Conservation (phyloP, 768 basidiomycete species). For the Chiua virens region DNA sequence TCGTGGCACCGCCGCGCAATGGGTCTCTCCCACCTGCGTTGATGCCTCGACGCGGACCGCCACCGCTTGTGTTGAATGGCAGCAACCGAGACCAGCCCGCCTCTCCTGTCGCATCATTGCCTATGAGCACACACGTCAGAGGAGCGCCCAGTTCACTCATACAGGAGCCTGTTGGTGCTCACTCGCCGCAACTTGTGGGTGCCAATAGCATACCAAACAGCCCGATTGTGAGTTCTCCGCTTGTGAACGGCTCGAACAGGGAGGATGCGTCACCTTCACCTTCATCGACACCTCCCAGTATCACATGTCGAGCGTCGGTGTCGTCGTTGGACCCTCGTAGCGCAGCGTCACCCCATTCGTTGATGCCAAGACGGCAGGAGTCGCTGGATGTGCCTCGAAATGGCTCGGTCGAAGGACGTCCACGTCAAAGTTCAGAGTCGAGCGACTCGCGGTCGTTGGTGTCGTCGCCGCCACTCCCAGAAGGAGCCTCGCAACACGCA, state of each 20-base stretch:
- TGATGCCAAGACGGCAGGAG: conserved; percentile 9
- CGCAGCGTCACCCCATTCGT: conserved; percentile 10
- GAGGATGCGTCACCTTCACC: conserved; percentile 21
- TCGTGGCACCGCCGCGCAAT: conserved; percentile 1
- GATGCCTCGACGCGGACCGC: conserved; percentile 15
- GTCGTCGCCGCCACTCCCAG: conserved; percentile 42
- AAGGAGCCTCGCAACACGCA: conserved; percentile 36
- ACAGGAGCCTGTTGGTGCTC: conserved; percentile 15
- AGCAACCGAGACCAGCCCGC: conserved; percentile 4
- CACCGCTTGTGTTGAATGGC: conserved; percentile 18
- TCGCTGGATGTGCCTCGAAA: conserved; percentile 21
- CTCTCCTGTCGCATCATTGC: conserved; percentile 33
- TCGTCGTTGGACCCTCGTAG: conserved; percentile 12
- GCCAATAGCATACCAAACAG: conserved; percentile 6
- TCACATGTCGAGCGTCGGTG: conserved; percentile 11
- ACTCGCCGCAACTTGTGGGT: conserved; percentile 6
- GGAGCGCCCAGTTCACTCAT: conserved; percentile 40
- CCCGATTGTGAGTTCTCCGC: conserved; percentile 11
- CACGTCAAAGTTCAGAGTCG: conserved; percentile 26
- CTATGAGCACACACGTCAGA: conserved; percentile 30
- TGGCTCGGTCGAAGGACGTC: conserved; percentile 20
- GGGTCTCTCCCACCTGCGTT: conserved; percentile 21
- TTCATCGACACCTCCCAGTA: neutral
- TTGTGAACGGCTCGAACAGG: conserved; percentile 8
- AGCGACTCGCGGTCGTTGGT: conserved; percentile 35